These are phyloP conservation scores for Chrysopogon serrulatus DNA, from an alignment of 176 grass and related monocot genomes.

Conservation along the genomic window DNA sequence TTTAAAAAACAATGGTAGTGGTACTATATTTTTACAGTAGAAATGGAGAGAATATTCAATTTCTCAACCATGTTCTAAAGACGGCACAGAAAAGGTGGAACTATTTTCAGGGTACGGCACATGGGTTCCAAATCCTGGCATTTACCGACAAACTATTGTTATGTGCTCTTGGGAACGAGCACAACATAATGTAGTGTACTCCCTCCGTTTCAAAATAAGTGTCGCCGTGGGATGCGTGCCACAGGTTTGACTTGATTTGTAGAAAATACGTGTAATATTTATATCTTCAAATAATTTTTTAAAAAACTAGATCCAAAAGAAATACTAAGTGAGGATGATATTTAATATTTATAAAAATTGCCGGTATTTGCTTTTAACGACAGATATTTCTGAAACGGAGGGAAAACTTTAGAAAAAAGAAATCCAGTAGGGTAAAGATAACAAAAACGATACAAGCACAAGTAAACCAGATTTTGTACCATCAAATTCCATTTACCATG, in stretches of 20 bases:
- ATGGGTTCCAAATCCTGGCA: neutral
- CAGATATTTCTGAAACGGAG: no score
- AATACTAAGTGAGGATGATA: no score
- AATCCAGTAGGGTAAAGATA: neutral
- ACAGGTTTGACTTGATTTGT: no score
- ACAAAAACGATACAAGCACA: neutral
- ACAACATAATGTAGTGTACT: neutral
- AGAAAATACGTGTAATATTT: no score
- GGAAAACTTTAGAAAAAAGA: neutral
- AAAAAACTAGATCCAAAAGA: no score
- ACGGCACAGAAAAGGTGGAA: neutral
- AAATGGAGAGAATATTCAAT: neutral
- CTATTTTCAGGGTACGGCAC: neutral
- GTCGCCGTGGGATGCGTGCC: no score
- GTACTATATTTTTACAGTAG: neutral
- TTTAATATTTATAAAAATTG: no score
- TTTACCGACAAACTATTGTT: neutral
- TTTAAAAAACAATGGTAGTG: neutral
- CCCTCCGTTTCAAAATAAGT: no score
- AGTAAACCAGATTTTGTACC: neutral
- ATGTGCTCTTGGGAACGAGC: neutral
- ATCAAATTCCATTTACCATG: constrained; percentile 15
- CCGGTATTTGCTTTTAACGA: no score
- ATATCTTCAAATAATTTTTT: no score
- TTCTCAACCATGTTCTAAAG: neutral